Base-by-base conservation (phyloP, 768 basidiomycete species). In the Calocybe cyanea region DNA sequence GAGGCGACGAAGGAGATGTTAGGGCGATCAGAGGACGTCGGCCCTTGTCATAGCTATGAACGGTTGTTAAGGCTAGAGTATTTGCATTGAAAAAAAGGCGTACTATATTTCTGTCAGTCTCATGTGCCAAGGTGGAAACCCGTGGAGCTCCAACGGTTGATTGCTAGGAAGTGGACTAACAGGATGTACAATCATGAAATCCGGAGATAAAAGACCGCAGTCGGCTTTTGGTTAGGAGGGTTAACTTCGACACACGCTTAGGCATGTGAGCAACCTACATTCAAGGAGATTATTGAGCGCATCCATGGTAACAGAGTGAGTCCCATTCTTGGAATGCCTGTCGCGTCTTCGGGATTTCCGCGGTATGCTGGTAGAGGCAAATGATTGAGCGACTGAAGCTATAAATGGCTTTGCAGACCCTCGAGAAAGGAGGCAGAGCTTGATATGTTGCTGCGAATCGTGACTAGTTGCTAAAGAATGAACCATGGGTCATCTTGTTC, bases 51-150 rank as follows among this genome's bases (percentile, higher is more conserved):
- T 65, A 63, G 38, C 71, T 71, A 42, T 10, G 45, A 45, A 21
- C 17, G 34, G 15, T 32, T 1, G 4, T 13, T 14, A 7, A 46
- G 20, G 33, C 24, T 2, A 18, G 15, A 18, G 6, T 1, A 33
- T 34, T 44, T 8, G 8, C 19, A 23, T 21, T 13, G 19, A 5
- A 38, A 36, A 31, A 30, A 7, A 24, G 34, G 38, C 85, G 64
- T 58, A 90, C 89, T 81, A 75, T 49, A 92, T 81, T 62, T 92
- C 89, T 36, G 86, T 87, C 33, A 92, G 65, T 45, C 83, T 71
- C n/a, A 82, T 78, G 55, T 92, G 89, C 88, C 89, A 92, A 13
- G 89, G 89, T 14, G 89, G 89, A 55, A 85, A 90, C 4, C 83
- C 85, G 53, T 84, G 67, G 17, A 90, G 67, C 59, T 90, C 86